Base-by-base conservation (phyloP, 768 basidiomycete genomes). In the Kockovaella imperatae region DNA sequence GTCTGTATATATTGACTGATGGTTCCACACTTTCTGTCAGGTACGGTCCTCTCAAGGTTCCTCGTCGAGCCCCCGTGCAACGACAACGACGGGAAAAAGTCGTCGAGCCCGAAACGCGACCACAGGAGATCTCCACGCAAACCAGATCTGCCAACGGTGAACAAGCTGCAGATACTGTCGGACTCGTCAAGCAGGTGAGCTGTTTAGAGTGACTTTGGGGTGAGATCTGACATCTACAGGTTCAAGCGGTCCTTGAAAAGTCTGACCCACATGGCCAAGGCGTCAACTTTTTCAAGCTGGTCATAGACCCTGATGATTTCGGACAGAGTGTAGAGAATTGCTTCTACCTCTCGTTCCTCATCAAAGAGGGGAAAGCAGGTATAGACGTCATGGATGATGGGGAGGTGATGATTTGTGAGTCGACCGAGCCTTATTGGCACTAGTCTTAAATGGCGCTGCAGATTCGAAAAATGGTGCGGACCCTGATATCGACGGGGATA, bases 311-410 rank as follows among this genome's bases (percentile, higher is more conserved):
- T 11, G 72, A 83, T 24, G 82, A 85, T 60, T 99, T 87, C 64
- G 84, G 83, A 0, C 93, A 99, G 66, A 87, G 86, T 0, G 88
- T 97, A 13, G 95, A 99, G 73, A 99, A 99, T 67, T 75, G 93
- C 20, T 97, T 99, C 69, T 90, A 95, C 63, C 77, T 93, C 2
- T 88, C 87, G 0, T 97, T 99, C 73, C 77, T 95, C 53, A 85
- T 95, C 38, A 79, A 85, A 25, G 86, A 91, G 54, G 88, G 84
- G 2, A 79, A 53, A 39, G 72, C 64, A 0, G 61, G 62, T 8
- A 59, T 73, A 17, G 44, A 52, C 5, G 74, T 77, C 26, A 75
- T 79, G 6, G 75, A 83, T 0, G 69, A 69, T 23, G 84, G 82
- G 0, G 82, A 86, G 59, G 83, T 87, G 5, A 67, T 82, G 17